Evolutionary conservation across 169 alveolate genomes (phyloP).

Genomic region (Plasmodium fragile): DNA sequence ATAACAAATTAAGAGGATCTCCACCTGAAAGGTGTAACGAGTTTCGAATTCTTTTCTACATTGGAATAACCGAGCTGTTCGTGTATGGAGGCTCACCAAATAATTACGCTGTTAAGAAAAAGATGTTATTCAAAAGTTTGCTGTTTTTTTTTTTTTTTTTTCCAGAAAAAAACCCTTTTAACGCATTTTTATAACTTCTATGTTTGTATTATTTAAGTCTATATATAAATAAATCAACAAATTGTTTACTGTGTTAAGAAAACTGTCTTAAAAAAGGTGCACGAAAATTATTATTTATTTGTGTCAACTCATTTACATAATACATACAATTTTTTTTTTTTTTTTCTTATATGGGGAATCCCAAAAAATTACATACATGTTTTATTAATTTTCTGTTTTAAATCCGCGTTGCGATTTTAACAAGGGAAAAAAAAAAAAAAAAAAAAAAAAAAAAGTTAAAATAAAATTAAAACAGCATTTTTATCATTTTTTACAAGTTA

Average conservation of each 20-base stretch:
- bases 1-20: not conserved
- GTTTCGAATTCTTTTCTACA: not conserved
- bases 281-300: not conserved
- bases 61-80: not conserved
- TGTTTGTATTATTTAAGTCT: not conserved
- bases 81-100: not conserved
- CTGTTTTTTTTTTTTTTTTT: not conserved
- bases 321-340: not conserved
- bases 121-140: conserved; percentile 1
- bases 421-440: not conserved
- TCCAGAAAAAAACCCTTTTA: not conserved
- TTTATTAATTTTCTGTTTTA: not conserved
- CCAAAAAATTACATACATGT: not conserved
- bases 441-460: not conserved
- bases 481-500: not conserved
- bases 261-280: not conserved
- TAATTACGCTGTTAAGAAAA: not conserved
- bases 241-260: not conserved
- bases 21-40: not conserved
- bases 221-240: not conserved
- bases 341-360: not conserved
- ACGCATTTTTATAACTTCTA: not conserved
- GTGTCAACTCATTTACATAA: not conserved
- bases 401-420: not conserved
- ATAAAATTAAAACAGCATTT: not conserved